Base-by-base conservation (phyloP, 2,329 filamentous ascomycete species). In the Colletotrichum graminicola region DNA sequence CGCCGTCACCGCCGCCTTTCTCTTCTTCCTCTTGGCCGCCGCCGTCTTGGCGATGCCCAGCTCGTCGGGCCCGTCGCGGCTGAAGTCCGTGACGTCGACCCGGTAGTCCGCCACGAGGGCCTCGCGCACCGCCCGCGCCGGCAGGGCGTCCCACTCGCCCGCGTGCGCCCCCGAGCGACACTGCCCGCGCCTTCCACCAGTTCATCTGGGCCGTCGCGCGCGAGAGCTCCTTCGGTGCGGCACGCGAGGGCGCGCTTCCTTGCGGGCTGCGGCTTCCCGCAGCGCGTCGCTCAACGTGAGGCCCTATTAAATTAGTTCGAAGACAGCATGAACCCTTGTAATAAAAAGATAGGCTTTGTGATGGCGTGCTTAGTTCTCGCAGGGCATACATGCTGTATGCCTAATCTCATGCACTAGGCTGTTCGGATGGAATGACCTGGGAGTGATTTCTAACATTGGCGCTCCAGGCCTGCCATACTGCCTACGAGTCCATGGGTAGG, bases 201-300 rank as follows among this genome's bases (percentile, higher is more conserved):
- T 36, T 36, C 18, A 39, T 52, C 47, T 63, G 43, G 10, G 39
- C 23, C 2, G 74, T 75, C 10, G 75, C 74, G 14, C 75, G 71
- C 0, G 66, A 57, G 1, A 79, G 73, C 0, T 74, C 69, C 61
- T 82, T 82, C 80, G 34, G 78, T 66, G 0, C 80, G 76, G 26
- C 76, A 74, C 26, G 55, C 57, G 26, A 67, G 45, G 14, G 63
- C 63, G 18, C 63, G n/a, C n/a, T n/a, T 67, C 32, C 26, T 47
- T 66, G 10, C 49, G n/a, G 56, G 56, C 77, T 71, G 0, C 82
- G 77, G 14, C 78, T 80, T n/a, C n/a, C n/a, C 81, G 79, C 73
- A 80, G 81, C 32, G 82, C 82, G n/a, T n/a, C n/a, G n/a, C n/a
- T n/a, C n/a, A n/a, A n/a, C n/a, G n/a, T n/a, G n/a, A n/a, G n/a